phyloP scores from a whole-genome alignment of 2,329 filamentous ascomycete genomes.

The Cryphonectria radicalis region DNA sequence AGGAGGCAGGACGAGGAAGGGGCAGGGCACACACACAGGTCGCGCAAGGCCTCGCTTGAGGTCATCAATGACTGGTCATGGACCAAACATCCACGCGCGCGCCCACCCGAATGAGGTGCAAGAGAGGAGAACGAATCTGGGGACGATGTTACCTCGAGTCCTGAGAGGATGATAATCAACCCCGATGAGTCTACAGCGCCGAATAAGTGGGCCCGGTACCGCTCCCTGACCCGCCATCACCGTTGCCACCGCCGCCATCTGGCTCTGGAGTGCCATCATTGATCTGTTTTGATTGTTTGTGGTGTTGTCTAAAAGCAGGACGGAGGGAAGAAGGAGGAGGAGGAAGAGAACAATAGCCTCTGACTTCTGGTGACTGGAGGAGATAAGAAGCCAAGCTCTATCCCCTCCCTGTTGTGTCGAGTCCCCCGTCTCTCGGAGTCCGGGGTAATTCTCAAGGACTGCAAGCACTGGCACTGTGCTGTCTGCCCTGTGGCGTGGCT shows the following conservation, averaged over 20 bases:
- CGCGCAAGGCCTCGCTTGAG: slow-evolving; percentile 12
- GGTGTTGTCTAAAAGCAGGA: neutral
- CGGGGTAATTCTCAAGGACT: neutral
- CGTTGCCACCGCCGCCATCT: neutral
- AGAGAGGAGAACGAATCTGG: neutral
- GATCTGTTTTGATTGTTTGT: neutral
- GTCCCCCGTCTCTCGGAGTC: neutral
- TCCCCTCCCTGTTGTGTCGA: neutral
- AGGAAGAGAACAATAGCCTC: neutral
- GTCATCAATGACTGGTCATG: slow-evolving; percentile 8
- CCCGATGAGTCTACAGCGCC: neutral
- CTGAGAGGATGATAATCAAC: neutral
- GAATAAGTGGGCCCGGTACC: neutral
- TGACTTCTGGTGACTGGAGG: neutral
- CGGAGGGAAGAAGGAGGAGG: neutral
- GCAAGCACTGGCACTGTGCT: neutral
- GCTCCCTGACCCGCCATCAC: slow-evolving; percentile 1
- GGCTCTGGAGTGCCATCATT: neutral
- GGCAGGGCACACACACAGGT: neutral
- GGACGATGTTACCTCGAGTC: slow-evolving; percentile 8
- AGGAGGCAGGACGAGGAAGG: neutral
- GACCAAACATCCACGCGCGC: neutral
- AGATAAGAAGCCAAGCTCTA: neutral
- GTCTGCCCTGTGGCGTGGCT: neutral
- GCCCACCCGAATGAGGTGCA: neutral